These are phyloP conservation scores for Sporothrix schenckii DNA, from an alignment of 2,329 filamentous ascomycete species.

Conservation along the genomic window DNA sequence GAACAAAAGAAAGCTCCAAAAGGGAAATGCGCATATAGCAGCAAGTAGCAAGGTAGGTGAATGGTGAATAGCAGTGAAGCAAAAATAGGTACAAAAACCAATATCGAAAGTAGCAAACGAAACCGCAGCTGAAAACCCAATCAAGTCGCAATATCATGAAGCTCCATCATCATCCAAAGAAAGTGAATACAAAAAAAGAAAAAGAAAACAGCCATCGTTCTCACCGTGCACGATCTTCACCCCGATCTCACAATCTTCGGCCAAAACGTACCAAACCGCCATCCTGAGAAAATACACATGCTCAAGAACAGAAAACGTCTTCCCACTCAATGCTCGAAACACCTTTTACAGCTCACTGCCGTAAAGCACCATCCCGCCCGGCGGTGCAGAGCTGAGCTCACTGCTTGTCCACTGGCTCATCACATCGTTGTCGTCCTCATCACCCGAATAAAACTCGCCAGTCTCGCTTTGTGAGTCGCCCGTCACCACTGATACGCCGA, in stretches of 20 bases:
- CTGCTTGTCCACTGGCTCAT: constrained; percentile 56
- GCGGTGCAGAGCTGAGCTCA: constrained; percentile 39
- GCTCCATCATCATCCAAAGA: constrained; percentile 24
- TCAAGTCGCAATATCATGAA: constrained; percentile 25
- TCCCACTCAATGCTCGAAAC: too few species aligned
- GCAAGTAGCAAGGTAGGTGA: neutral
- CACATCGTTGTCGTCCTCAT: constrained; percentile 43
- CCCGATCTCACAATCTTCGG: neutral
- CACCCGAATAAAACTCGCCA: constrained; percentile 43
- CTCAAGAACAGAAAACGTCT: neutral
- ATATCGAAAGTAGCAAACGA: neutral
- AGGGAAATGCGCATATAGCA: neutral
- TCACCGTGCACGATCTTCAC: neutral
- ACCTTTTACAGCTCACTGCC: constrained; percentile 25
- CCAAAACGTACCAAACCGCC: neutral
- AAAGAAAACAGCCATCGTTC: neutral
- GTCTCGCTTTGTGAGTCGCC: constrained; percentile 35
- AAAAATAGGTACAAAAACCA: constrained; percentile 1
- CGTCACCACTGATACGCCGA: constrained; percentile 54
- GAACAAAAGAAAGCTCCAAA: neutral
- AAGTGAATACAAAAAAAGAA: neutral
- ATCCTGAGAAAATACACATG: neutral
- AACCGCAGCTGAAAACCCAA: neutral
- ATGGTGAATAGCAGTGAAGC: neutral
- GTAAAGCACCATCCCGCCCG: constrained; percentile 38